Percentiles rank a stretch among this genome's conserved stretches.
Evolutionary conservation across 208 protist species (phyloP).

Genomic region (Spongospora subterranea): DNA sequence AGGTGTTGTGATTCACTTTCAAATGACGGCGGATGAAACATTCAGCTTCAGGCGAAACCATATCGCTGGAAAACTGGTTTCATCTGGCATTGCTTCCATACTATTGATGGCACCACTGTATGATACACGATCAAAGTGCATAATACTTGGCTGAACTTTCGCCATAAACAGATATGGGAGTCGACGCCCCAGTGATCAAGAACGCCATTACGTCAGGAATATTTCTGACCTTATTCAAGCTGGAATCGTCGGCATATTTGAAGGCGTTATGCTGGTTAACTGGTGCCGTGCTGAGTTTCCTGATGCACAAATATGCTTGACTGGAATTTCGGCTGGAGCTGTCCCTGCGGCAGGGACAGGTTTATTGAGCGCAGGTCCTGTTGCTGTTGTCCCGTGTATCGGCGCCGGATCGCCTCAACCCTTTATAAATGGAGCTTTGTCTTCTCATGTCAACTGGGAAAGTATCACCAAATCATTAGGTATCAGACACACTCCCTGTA

Average conservation of each 20-base stretch:
- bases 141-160: not conserved
- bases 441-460: not conserved
- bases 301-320: not conserved
- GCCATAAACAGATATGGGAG: slow-evolving; percentile 12
- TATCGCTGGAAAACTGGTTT: not conserved
- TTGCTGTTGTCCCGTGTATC: slow-evolving; percentile 42
- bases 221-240: slow-evolving; percentile 35
- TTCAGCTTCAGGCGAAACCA: slow-evolving; percentile 1
- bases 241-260: not conserved
- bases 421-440: slow-evolving; percentile 11
- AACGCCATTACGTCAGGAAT: not conserved
- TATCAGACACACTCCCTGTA: too few species aligned
- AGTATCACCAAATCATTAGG: slow-evolving; percentile 34
- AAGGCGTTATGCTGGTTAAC: slow-evolving; percentile 40
- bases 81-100: not conserved
- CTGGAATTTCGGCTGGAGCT: slow-evolving; percentile 28
- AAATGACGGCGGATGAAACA: slow-evolving; percentile 46
- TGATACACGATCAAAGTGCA: not conserved
- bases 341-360: not conserved
- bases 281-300: slow-evolving; percentile 15
- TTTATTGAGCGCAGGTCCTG: not conserved
- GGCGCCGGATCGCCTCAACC: not conserved
- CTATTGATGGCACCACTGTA: slow-evolving; percentile 15
- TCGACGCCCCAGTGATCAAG: not conserved
- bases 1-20: slow-evolving; percentile 44